Evolutionary conservation across 345 rosid genomes (phyloP), one percentile per base, ranked within the genome.

Genomic region (Litchi chinensis): DNA sequence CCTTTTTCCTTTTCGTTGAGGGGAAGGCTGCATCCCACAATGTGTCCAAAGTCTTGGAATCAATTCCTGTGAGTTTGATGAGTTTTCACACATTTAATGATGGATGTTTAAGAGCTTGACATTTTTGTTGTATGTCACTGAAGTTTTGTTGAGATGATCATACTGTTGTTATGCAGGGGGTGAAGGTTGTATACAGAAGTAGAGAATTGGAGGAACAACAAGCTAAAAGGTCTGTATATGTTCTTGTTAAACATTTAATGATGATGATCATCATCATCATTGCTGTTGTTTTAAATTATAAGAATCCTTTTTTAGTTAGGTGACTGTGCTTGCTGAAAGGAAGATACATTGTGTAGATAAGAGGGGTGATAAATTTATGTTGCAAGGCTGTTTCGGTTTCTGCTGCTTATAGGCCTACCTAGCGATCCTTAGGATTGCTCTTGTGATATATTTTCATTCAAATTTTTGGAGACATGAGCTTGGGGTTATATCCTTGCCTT

Each of bases 121-220:
- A 7, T 46, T 7, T 46, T 46, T 46, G 8, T 46, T 46, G 5
- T 46, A 1, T 46, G 52, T 46, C 52, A 0, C 2, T 46, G 5
- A 46, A 7, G 52, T 8, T 46, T 46, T 46, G 52, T 46, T 77
- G 12, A 68, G 48, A 63, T 77, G 66, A 22, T 8, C 44, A 3
- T 37, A 5, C 71, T 40, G 50, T 59, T 40, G 32, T 59, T 76
- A 74, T 86, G 71, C 81, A 96, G 99, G 98, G 98, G 57, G 93
- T 96, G 70, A 89, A 87, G 79, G 90, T 96, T 77, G 85, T 96
- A 77, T 85, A 87, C 85, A 85, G 98, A 77, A 94, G 97, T 21
- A 94, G 84, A 81, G 97, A 94, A 74, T 80, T 94, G 65, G 98
- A 96, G 87, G 98, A 91, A 81, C 89, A 86, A 56, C 98, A 96